Conservation (phyloP, 345 rosid species). For the Euphorbia peplus region DNA sequence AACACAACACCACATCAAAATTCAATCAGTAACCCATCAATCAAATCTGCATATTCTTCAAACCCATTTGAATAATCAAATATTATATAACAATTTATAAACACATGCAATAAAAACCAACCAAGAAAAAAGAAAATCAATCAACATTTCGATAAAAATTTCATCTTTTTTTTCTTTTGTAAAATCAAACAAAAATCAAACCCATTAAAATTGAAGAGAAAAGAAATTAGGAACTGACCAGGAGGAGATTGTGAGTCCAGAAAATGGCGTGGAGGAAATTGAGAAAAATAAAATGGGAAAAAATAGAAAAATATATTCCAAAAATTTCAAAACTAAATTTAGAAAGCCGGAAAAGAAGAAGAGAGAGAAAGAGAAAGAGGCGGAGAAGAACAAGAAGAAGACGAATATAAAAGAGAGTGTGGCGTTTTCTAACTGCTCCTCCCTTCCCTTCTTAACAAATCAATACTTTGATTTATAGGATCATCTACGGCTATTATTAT, state of each 20-base stretch:
- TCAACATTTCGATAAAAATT: background rate
- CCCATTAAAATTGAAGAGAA: background rate
- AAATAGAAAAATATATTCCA: background rate
- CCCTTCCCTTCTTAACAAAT: too few relatives aligned
- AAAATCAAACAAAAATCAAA: background rate
- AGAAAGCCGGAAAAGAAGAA: background rate
- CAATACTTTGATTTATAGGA: too few relatives aligned
- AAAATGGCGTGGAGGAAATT: background rate
- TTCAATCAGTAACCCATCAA: background rate
- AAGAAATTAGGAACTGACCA: background rate
- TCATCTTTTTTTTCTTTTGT: too few relatives aligned
- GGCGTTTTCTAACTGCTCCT: background rate
- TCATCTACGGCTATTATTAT: background rate
- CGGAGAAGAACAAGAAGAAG: too few relatives aligned
- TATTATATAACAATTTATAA: background rate
- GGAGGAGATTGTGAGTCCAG: background rate
- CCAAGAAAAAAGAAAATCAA: background rate
- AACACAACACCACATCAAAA: slow-evolving; percentile 10
- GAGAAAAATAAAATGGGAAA: background rate
- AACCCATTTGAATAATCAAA: background rate
- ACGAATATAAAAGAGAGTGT: too few relatives aligned
- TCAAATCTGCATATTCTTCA: background rate
- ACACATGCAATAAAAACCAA: background rate
- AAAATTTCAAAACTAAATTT: background rate
- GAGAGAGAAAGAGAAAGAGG: background rate